phyloP scores from a whole-genome alignment of 352 stramenopile species.

The Phytophthora litchii region DNA sequence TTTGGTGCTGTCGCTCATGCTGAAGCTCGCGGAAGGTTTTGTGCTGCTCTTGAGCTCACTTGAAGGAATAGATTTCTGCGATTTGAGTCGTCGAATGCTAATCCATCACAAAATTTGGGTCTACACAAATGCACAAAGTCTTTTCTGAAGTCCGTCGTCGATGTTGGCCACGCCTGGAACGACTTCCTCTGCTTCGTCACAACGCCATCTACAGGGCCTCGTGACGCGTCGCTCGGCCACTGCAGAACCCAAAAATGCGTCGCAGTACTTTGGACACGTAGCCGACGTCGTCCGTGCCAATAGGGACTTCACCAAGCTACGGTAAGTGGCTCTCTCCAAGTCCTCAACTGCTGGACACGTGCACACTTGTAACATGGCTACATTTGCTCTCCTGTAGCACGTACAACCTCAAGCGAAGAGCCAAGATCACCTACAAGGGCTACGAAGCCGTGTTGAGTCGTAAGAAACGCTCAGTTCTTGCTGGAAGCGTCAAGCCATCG shows the following conservation, averaged over 20 bases:
- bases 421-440: slow-evolving; percentile 60
- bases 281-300: slow-evolving; percentile 62
- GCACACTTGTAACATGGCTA: slow-evolving; percentile 13
- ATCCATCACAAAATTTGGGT: slow-evolving; percentile 14
- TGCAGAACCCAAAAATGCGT: slow-evolving; percentile 59
- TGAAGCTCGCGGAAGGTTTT: no score
- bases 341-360: slow-evolving; percentile 8
- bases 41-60: slow-evolving; percentile 4
- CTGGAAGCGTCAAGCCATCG: slow-evolving; percentile 29
- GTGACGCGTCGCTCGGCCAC: slow-evolving; percentile 54
- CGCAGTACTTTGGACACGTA: slow-evolving; percentile 79
- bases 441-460: slow-evolving; percentile 80
- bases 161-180: slow-evolving; percentile 34
- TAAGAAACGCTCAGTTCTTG: slow-evolving; percentile 60
- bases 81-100: slow-evolving; percentile 6
- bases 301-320: slow-evolving; percentile 52
- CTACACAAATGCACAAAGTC: slow-evolving; percentile 17
- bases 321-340: slow-evolving; percentile 32
- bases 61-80: slow-evolving; percentile 9
- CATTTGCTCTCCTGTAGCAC: slow-evolving; percentile 32
- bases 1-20: slow-evolving; percentile 87
- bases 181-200: slow-evolving; percentile 29
- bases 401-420: slow-evolving; percentile 75
- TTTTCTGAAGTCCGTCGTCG: slow-evolving; percentile 14
- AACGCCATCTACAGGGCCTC: slow-evolving; percentile 73